Base-by-base conservation (phyloP, 2,329 filamentous ascomycete species). In the Aspergillus sp. region DNA sequence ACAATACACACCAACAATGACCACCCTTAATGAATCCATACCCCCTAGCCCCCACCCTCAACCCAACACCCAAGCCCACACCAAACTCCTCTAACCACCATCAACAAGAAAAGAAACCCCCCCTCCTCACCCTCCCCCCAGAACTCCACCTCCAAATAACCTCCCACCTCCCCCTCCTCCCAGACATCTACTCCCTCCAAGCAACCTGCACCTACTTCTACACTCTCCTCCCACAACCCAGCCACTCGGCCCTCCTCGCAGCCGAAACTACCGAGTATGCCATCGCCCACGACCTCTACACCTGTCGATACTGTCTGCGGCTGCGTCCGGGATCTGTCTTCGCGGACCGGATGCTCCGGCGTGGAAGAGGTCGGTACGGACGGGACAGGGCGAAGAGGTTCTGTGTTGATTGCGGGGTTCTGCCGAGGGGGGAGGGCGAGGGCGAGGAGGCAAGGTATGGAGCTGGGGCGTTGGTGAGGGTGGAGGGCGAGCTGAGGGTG, bases 121-220 rank as follows among this genome's bases (percentile, higher is more conserved):
- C 28, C n/a, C 36, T 41, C 36, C 51, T 54, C 12, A 23, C 13
- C 12, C 68, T 76, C 3, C 74, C 75, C 10, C 65, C 71, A 0
- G 74, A 76, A 61, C 60, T 77, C 21, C 72, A 73, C 38, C 59
- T 68, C 21, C 56, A 67, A 1, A 70, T 77, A 36, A 45, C 62
- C 38, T 47, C 60, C 7, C 28, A 69, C 17, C 69, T 77, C 45
- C 50, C 53, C 2, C 66, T 48, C 2, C 66, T 74, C 55, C 67
- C 69, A 32, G 70, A 72, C 52, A 8, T 63, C 5, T 59, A 72
- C 25, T 54, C 65, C 10, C 65, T 76, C 5, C 66, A 67, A 28
- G 55, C 70, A 28, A 72, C 68, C 5, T 69, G 69, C 62, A 55
- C 55, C 23, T 69, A 71, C 61, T 69, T 76, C 45, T 58, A 67